Conservation (phyloP, 2,329 filamentous ascomycete genomes). For the Pseudogymnoascus sp. region DNA sequence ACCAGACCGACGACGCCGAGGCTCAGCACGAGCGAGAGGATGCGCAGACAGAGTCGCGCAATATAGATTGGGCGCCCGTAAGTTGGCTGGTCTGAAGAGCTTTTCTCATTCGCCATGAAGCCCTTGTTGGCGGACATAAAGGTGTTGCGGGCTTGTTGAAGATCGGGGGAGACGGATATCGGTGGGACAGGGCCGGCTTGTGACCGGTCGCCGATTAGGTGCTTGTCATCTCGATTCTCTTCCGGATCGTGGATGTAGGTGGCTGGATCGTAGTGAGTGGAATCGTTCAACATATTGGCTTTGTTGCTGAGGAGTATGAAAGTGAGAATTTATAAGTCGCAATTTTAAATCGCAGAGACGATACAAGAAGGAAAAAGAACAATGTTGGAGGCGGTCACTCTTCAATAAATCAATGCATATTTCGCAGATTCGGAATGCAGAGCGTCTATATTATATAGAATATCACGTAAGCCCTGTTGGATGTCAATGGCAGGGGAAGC, state of each 20-base stretch:
- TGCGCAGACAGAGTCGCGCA: background rate
- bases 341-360: background rate
- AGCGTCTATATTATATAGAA: conserved; percentile 1
- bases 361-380: background rate
- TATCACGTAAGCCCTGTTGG: background rate
- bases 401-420: background rate
- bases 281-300: background rate
- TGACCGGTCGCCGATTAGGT: background rate
- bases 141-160: background rate
- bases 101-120: background rate
- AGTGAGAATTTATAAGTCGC: background rate
- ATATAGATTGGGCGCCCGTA: background rate
- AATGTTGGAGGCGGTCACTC: background rate
- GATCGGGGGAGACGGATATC: background rate
- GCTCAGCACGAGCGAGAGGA: background rate
- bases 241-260: background rate
- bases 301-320: background rate
- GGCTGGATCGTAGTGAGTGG: background rate
- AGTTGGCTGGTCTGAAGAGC: background rate
- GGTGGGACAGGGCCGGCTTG: background rate
- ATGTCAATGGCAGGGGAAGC: background rate
- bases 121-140: conserved; percentile 3
- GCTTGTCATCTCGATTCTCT: background rate
- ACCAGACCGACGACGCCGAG: conserved; percentile 1
- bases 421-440: background rate